Percentiles rank a stretch among this genome's conserved stretches.
Evolutionary conservation across 192 early-diverging fungal genomes (phyloP).

Genomic region (Linnemannia zychae): DNA sequence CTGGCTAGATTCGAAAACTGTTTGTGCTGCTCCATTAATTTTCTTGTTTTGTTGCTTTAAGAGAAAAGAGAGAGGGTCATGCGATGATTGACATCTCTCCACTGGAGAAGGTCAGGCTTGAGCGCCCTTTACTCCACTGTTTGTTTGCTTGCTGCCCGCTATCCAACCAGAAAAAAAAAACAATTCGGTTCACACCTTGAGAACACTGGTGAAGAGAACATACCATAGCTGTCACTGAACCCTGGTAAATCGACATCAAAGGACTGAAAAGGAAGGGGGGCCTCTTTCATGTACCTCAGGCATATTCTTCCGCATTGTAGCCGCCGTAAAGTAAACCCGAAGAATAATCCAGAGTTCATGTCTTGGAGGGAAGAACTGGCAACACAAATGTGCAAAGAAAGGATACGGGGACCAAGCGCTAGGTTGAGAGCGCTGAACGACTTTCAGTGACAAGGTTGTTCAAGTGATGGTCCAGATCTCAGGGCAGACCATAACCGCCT

Average conservation of each 20-base stretch:
- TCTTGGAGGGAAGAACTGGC: not conserved
- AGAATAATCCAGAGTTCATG: not conserved
- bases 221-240: not conserved
- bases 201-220: not conserved
- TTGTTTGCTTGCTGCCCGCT: not conserved
- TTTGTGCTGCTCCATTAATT: not conserved
- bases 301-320: not conserved
- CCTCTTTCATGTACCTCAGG: not conserved
- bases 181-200: not conserved
- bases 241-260: not conserved
- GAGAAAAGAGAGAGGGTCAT: not conserved
- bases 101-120: not conserved
- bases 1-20: not conserved
- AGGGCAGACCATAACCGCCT: not conserved
- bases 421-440: not conserved
- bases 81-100: not conserved
- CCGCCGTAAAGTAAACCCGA: not conserved
- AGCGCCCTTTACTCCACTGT: not conserved
- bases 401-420: not conserved
- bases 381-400: not conserved
- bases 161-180: not conserved
- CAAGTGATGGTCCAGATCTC: not conserved
- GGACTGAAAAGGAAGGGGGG: not conserved
- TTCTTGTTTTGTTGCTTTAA: conserved; percentile 4
- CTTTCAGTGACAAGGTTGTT: not conserved